These are phyloP conservation scores for Metschnikowia vanudenii DNA, from an alignment of 805 yeast genomes.

Conservation along the genomic window DNA sequence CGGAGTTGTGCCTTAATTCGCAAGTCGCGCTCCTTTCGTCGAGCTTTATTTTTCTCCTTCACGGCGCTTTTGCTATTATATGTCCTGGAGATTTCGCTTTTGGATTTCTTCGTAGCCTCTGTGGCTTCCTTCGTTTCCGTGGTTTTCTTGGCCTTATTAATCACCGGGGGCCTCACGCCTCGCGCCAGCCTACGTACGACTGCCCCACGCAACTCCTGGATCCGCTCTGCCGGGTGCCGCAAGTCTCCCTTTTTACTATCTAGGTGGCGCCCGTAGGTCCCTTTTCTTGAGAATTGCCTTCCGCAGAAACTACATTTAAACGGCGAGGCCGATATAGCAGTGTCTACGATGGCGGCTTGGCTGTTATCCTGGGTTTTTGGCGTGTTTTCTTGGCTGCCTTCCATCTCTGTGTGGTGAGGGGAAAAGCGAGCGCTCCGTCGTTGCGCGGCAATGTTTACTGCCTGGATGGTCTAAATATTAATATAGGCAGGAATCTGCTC, in stretches of 20 bases:
- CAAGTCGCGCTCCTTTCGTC: slow-evolving; percentile 47
- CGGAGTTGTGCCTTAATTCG: slow-evolving; percentile 34
- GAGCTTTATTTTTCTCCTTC: slow-evolving; percentile 41
- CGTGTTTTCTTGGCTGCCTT: background rate
- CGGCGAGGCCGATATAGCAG: background rate
- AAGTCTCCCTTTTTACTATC: slow-evolving; percentile 54
- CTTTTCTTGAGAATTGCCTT: slow-evolving; percentile 52
- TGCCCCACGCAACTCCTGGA: slow-evolving; percentile 32
- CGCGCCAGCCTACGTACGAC: background rate
- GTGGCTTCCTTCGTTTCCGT: slow-evolving; percentile 29
- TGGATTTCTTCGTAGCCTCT: slow-evolving; percentile 26
- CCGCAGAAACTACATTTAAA: slow-evolving; percentile 50
- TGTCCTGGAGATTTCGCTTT: slow-evolving; percentile 42
- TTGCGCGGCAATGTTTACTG: no score
- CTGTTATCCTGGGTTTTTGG: background rate
- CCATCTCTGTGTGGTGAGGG: no score
- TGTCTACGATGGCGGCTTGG: background rate
- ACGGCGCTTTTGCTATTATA: slow-evolving; percentile 51
- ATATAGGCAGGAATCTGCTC: no score
- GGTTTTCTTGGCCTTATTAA: slow-evolving; percentile 6
- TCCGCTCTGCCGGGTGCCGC: slow-evolving; percentile 49
- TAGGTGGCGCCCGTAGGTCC: slow-evolving; percentile 59
- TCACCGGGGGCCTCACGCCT: no score
- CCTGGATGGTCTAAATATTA: no score
- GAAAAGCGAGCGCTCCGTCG: no score